Conservation (phyloP, 2,329 filamentous ascomycete genomes). For the Fusarium clavum region DNA sequence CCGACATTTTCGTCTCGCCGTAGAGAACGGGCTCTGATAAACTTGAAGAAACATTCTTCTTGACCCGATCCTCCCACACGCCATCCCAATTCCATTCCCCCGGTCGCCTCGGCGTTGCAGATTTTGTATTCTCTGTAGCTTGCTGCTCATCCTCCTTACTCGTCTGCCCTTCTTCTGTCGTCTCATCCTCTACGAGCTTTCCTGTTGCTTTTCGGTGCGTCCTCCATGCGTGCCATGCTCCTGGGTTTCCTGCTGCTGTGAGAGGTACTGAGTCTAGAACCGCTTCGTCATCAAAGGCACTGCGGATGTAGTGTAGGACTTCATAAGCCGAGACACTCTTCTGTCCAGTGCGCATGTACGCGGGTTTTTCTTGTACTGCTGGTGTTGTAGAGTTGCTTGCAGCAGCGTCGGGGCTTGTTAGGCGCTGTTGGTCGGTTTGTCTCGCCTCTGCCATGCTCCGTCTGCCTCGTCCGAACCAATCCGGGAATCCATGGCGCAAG, state of each 20-base stretch:
- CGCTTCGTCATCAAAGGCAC: conserved; percentile 80
- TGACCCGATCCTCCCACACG: conserved; percentile 92
- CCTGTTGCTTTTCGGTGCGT: conserved; percentile 66
- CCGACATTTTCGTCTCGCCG: conserved; percentile 69
- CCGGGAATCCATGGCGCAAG: conserved; percentile 87
- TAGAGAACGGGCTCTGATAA: conserved; percentile 84
- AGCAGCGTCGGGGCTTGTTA: conserved; percentile 42
- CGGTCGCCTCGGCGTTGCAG: conserved; percentile 55
- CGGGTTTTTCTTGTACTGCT: conserved; percentile 47
- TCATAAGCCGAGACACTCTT: conserved; percentile 69
- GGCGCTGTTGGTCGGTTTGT: conserved; percentile 56
- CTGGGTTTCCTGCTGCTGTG: conserved; percentile 86
- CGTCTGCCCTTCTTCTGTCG: background rate
- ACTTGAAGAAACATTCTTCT: conserved; percentile 80
- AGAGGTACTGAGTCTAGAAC: conserved; percentile 84
- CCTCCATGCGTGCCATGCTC: conserved; percentile 94
- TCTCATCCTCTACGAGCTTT: conserved; percentile 40
- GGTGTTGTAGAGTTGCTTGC: conserved; percentile 48
- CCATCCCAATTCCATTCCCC: conserved; percentile 98
- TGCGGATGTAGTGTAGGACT: conserved; percentile 83
- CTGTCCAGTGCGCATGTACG: conserved; percentile 57
- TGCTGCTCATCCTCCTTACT: background rate
- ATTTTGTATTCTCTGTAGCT: conserved; percentile 23
- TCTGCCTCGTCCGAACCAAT: conserved; percentile 80
- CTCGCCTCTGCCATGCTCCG: conserved; percentile 55